Evolutionary conservation across 116 monocot genomes (phyloP), one percentile per base, ranked within the genome.

Genomic region (Iris pallida): DNA sequence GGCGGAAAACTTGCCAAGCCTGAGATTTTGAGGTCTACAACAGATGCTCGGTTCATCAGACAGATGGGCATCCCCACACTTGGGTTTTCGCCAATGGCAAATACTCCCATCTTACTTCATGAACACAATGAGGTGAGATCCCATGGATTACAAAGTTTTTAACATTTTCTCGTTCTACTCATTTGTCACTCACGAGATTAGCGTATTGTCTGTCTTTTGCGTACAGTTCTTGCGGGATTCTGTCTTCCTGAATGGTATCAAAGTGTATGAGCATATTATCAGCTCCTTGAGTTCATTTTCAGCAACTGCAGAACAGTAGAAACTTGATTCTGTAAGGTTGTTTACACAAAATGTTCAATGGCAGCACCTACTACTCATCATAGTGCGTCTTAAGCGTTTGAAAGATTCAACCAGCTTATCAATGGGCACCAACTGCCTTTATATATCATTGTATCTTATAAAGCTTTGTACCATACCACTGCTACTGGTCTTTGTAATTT

Each of bases 21-120:
- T 53, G 97, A 97, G 74, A 85, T 97, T 51, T 70, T 97, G 45
- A 41, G 72, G 3, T 90, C 92, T 7, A 92, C 97, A 51, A 97
- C 97, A 3, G 92, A 97, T 85, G 84, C 97, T 71, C 78, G 92
- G 49, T 92, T 85, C 67, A 58, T 85, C 51, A 80, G 97, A 47
- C 83, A 88, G 75, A 48, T 85, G 77, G 97, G 92, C 55, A 85
- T 97, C 55, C 92, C 97, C 6, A 40, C 81, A 45, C 76, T 92
- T 14, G 97, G 97, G 6, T 97, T 97, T 81, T 97, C 97, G 11
- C 97, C 92, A 5, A 97, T 97, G 97, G 19, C 69, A 12, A 89
- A 88, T 45, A 97, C 97, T 70, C 97, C 96, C 2, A 87, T 97
- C 63, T 58, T 92, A 52, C 92, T 97, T 51, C 97, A 97, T 68